Percentiles rank a stretch among this genome's conserved stretches.
Conservation (phyloP, 192 early-diverging fungal species). For the Pilobolus umbonatus region DNA sequence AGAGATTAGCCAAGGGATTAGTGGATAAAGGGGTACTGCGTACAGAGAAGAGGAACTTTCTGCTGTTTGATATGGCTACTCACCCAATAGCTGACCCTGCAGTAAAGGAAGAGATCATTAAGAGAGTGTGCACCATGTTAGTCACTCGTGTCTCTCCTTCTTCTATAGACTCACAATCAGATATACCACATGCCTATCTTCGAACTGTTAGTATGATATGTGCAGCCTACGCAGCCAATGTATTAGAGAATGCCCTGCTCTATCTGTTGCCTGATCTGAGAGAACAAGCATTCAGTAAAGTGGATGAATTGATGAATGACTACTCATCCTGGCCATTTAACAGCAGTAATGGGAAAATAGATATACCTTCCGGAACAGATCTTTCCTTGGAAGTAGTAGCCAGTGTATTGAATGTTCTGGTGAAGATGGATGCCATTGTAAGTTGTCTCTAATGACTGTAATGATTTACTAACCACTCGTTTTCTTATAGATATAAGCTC, state of each 20-base stretch:
- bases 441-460: conserved; percentile 15
- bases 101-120: conserved; percentile 85
- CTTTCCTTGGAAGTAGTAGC: conserved; percentile 67
- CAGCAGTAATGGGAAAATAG: conserved; percentile 47
- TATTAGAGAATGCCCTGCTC: conserved; percentile 91
- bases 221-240: conserved; percentile 94
- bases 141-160: conserved; percentile 59
- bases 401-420: conserved; percentile 79
- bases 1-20: conserved; percentile 91
- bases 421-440: conserved; percentile 87
- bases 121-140: conserved; percentile 74
- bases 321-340: conserved; percentile 74
- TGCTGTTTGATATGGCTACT: conserved; percentile 97
- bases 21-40: conserved; percentile 98
- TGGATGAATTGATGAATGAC: conserved; percentile 87
- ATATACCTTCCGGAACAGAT: conserved; percentile 49
- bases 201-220: conserved; percentile 87
- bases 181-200: conserved; percentile 52
- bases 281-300: conserved; percentile 82
- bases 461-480: too few species aligned
- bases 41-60: conserved; percentile 93
- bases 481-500: too few species aligned
- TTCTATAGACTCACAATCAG: conserved; percentile 49
- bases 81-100: conserved; percentile 88
- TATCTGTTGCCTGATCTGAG: conserved; percentile 79